phyloP scores from a whole-genome alignment of 2,329 filamentous ascomycete species.

The Coniochaeta sp. region DNA sequence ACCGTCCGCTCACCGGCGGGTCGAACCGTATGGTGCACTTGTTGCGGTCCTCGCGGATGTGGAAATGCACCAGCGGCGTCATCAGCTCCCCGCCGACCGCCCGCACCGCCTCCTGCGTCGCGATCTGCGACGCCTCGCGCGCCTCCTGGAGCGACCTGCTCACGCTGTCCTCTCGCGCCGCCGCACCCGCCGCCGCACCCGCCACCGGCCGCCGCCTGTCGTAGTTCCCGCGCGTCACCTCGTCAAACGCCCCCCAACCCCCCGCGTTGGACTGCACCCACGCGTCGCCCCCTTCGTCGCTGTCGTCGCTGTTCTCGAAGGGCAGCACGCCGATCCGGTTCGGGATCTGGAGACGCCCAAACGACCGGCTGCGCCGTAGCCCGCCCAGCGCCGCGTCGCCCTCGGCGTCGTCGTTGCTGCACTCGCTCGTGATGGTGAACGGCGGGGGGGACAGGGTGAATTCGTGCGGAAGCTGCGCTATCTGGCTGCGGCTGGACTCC shows the following conservation, averaged over 20 bases:
- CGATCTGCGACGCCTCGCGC: constrained; percentile 40
- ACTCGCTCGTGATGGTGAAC: constrained; percentile 51
- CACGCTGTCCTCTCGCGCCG: constrained; percentile 9
- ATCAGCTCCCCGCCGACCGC: constrained; percentile 55
- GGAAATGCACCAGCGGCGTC: constrained; percentile 71
- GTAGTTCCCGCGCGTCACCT: constrained; percentile 4
- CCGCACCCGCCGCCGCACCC: neutral
- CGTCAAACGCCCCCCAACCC: constrained; percentile 9
- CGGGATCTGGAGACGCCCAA: constrained; percentile 25
- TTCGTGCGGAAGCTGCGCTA: constrained; percentile 49
- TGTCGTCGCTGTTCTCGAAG: constrained; percentile 42
- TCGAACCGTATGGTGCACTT: constrained; percentile 83
- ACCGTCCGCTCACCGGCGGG: constrained; percentile 72
- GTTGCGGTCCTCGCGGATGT: constrained; percentile 66
- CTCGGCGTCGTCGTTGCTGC: constrained; percentile 51
- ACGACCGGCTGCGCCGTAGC: neutral
- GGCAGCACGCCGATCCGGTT: constrained; percentile 47
- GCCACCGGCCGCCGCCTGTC: constrained; percentile 1
- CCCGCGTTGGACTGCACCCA: constrained; percentile 4
- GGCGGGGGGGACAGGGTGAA: constrained; percentile 40
- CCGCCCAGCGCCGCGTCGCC: constrained; percentile 12
- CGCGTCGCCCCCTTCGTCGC: constrained; percentile 15
- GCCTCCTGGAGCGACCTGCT: constrained; percentile 28
- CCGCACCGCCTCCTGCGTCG: constrained; percentile 48
- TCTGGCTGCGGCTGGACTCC: constrained; percentile 13